phyloP scores from a whole-genome alignment of 192 early-diverging fungal genomes.

The Coemansia sp. region DNA sequence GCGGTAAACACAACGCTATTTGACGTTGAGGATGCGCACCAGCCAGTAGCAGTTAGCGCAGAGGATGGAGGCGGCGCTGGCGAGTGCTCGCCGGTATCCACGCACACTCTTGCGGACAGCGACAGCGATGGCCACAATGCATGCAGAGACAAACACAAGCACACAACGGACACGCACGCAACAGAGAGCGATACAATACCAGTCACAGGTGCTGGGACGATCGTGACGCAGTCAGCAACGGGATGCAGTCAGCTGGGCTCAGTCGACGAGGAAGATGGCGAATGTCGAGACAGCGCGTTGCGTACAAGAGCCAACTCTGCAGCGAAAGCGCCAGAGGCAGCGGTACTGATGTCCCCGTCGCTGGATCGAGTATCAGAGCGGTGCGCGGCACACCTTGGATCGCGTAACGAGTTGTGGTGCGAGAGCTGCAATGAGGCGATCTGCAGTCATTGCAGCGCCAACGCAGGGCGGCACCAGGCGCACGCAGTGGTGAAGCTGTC shows the following conservation, averaged over 20 bases:
- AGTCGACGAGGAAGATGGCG: neutral
- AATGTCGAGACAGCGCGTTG: neutral
- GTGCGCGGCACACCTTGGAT: constrained; percentile 43
- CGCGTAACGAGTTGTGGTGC: constrained; percentile 47
- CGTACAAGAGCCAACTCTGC: neutral
- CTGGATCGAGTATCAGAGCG: constrained; percentile 17
- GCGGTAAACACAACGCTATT: neutral
- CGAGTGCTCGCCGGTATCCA: constrained; percentile 6
- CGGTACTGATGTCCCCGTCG: neutral
- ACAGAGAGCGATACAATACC: neutral
- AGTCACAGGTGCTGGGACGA: neutral
- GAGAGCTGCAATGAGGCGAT: constrained; percentile 26
- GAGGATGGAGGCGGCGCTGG: neutral
- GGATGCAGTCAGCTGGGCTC: too few species aligned
- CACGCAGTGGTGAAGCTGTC: constrained; percentile 31
- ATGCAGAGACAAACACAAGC: neutral
- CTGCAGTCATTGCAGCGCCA: constrained; percentile 27
- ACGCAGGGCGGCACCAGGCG: constrained; percentile 6
- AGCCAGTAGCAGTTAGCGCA: neutral
- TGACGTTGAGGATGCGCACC: neutral
- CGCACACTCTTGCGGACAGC: constrained; percentile 12
- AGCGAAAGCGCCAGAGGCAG: neutral
- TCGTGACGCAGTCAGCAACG: too few species aligned
- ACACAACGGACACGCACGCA: neutral
- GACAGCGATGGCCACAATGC: neutral